A percentile compares a stretch with the other conserved stretches of the same genome.
Evolutionary conservation across 2,329 filamentous ascomycete genomes (phyloP).

Genomic region (Massarina eburnea): DNA sequence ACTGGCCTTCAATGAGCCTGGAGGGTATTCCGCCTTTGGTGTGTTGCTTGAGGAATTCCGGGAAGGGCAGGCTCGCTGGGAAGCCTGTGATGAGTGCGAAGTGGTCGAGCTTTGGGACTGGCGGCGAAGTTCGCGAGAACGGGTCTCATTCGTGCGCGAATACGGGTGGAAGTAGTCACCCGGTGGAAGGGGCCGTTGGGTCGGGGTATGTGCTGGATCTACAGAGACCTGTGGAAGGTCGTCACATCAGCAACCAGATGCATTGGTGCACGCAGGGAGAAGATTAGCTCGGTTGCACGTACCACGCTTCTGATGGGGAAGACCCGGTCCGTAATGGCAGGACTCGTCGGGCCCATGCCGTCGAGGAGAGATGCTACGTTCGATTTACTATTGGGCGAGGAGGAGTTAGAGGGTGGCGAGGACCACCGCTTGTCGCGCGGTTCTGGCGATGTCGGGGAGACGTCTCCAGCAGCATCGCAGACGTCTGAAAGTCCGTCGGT

Average conservation of each 20-base stretch:
- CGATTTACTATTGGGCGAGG: not conserved
- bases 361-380: slow-evolving; percentile 21
- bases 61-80: slow-evolving; percentile 16
- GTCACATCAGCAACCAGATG: not conserved
- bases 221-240: slow-evolving; percentile 56
- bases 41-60: slow-evolving; percentile 7
- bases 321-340: slow-evolving; percentile 60
- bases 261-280: not conserved
- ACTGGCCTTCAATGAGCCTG: slow-evolving; percentile 5
- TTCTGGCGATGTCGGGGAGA: slow-evolving; percentile 16
- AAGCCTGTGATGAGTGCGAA: slow-evolving; percentile 30
- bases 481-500: slow-evolving; percentile 11
- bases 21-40: slow-evolving; percentile 9
- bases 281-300: not conserved
- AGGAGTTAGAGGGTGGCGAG: slow-evolving; percentile 2
- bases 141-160: too few species aligned
- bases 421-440: slow-evolving; percentile 12
- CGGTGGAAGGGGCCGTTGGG: slow-evolving; percentile 20
- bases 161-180: slow-evolving; percentile 44
- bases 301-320: slow-evolving; percentile 78
- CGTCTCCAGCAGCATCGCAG: slow-evolving; percentile 5
- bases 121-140: slow-evolving; percentile 22
- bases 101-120: slow-evolving; percentile 31
- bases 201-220: slow-evolving; percentile 54
- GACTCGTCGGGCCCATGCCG: slow-evolving; percentile 38